These are phyloP conservation scores for Gaeumannomyces tritici DNA, from an alignment of 2,329 filamentous ascomycete species.

Conservation along the genomic window DNA sequence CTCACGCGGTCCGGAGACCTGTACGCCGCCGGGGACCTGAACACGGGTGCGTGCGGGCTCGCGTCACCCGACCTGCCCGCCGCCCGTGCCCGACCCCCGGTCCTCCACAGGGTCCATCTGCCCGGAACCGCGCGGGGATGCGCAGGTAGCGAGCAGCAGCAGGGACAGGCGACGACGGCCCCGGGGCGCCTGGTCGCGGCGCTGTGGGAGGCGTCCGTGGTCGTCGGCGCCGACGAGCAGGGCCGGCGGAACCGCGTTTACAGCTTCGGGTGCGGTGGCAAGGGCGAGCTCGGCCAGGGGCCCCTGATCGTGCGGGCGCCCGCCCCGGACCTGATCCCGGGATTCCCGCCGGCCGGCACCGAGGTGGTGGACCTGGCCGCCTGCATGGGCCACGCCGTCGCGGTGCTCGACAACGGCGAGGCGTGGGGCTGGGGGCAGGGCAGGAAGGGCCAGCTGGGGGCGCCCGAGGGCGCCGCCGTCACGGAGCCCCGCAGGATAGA, in stretches of 20 bases:
- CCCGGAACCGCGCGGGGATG: background rate
- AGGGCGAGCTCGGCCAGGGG: slow-evolving; percentile 65
- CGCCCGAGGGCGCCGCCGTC: slow-evolving; percentile 40
- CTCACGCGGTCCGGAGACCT: slow-evolving; percentile 49
- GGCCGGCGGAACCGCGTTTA: slow-evolving; percentile 40
- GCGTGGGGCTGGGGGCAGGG: slow-evolving; percentile 85
- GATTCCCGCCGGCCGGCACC: slow-evolving; percentile 54
- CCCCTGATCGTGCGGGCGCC: slow-evolving; percentile 37
- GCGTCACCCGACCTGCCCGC: slow-evolving; percentile 12
- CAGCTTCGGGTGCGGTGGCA: slow-evolving; percentile 55
- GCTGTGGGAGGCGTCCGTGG: slow-evolving; percentile 67
- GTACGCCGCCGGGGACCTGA: slow-evolving; percentile 54
- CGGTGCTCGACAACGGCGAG: slow-evolving; percentile 63
- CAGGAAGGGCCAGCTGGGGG: slow-evolving; percentile 75
- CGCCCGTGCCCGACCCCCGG: background rate
- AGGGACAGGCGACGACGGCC: slow-evolving; percentile 9
- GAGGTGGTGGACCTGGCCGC: slow-evolving; percentile 58
- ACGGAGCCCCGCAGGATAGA: slow-evolving; percentile 53
- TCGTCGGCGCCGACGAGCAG: slow-evolving; percentile 39
- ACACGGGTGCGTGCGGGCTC: slow-evolving; percentile 44
- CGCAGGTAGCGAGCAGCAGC: background rate
- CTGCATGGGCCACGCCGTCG: slow-evolving; percentile 69
- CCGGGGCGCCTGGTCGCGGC: slow-evolving; percentile 47
- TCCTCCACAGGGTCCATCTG: slow-evolving; percentile 1
- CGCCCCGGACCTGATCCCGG: slow-evolving; percentile 36